These are phyloP conservation scores for Cutaneotrichosporon dermatis DNA, from an alignment of 1,284 basidiomycete genomes.

Conservation along the genomic window DNA sequence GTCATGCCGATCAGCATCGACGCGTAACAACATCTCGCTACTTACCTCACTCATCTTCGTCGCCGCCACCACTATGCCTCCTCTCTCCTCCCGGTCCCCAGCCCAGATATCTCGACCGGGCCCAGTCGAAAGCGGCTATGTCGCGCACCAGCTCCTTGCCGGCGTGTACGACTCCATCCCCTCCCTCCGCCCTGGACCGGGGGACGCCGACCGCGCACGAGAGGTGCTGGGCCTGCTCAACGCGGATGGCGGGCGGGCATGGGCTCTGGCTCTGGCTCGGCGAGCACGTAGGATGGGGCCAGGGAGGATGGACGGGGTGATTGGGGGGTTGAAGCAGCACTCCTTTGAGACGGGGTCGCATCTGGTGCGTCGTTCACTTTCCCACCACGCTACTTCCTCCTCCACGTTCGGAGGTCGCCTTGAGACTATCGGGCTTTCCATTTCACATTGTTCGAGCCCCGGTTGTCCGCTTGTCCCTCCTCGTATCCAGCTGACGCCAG, in stretches of 20 bases:
- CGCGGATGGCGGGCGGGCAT: background rate
- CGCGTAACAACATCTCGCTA: too few relatives aligned
- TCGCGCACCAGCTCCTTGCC: slow-evolving; percentile 10
- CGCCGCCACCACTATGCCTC: too few relatives aligned
- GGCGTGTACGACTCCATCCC: slow-evolving; percentile 4
- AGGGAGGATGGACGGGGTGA: background rate
- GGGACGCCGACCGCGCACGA: background rate
- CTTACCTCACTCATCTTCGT: too few relatives aligned
- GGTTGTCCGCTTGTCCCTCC: too few relatives aligned
- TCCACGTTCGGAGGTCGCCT: too few relatives aligned
- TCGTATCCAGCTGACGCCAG: background rate
- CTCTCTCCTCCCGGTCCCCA: too few relatives aligned
- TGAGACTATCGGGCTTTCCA: too few relatives aligned
- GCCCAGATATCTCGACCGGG: background rate
- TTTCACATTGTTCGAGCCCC: too few relatives aligned
- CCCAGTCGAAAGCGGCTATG: slow-evolving; percentile 8
- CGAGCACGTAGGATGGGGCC: background rate
- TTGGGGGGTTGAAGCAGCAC: background rate
- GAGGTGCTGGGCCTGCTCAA: background rate
- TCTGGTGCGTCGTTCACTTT: background rate
- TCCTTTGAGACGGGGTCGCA: background rate
- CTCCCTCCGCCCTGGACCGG: background rate
- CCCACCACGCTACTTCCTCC: too few relatives aligned
- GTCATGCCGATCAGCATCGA: too few relatives aligned
- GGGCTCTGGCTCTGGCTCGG: background rate